Percentiles rank a stretch among this genome's conserved stretches.
phyloP scores from a whole-genome alignment of 768 basidiomycete species.

The Auricularia heimuer region DNA sequence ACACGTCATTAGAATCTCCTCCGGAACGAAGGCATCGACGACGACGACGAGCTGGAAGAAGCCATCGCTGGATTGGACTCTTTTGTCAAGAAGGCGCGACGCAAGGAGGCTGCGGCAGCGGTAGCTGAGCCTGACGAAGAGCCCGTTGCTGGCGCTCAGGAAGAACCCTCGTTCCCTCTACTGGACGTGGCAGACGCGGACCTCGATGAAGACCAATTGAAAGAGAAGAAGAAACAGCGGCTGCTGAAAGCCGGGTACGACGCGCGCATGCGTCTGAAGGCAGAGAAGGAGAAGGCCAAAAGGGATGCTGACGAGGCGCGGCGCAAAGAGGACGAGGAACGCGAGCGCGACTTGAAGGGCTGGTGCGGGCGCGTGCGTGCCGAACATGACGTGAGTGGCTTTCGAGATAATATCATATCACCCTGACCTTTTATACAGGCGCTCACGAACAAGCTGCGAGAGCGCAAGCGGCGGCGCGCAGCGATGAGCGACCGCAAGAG shows the following conservation, averaged over 20 bases:
- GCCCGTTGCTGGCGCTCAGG: conserved; percentile 26
- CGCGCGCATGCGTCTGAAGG: conserved; percentile 70
- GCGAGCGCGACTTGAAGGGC: conserved; percentile 54
- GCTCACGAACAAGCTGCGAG: conserved; percentile 78
- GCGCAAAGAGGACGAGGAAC: conserved; percentile 29
- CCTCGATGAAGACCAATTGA: conserved; percentile 84
- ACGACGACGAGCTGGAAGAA: conserved; percentile 69
- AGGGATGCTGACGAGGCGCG: conserved; percentile 46
- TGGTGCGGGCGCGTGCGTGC: conserved; percentile 68
- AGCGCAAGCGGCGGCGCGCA: conserved; percentile 64
- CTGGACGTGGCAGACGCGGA: conserved; percentile 88
- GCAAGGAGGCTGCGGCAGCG: conserved; percentile 58
- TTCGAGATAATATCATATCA: conserved; percentile 1
- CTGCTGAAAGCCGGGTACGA: conserved; percentile 91
- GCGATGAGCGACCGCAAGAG: conserved; percentile 88
- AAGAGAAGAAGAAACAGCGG: conserved; percentile 90
- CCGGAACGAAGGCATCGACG: conserved; percentile 60
- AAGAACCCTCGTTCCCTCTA: conserved; percentile 83
- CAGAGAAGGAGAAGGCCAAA: conserved; percentile 80
- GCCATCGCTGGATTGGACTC: conserved; percentile 79
- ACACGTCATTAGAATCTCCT: conserved; percentile 38
- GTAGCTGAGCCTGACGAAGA: background rate
- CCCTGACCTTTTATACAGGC: conserved; percentile 30
- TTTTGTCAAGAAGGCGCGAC: conserved; percentile 64
- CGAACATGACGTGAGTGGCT: conserved; percentile 64